Conservation (phyloP, 2,329 filamentous ascomycete genomes). For the Diplodia corticola region DNA sequence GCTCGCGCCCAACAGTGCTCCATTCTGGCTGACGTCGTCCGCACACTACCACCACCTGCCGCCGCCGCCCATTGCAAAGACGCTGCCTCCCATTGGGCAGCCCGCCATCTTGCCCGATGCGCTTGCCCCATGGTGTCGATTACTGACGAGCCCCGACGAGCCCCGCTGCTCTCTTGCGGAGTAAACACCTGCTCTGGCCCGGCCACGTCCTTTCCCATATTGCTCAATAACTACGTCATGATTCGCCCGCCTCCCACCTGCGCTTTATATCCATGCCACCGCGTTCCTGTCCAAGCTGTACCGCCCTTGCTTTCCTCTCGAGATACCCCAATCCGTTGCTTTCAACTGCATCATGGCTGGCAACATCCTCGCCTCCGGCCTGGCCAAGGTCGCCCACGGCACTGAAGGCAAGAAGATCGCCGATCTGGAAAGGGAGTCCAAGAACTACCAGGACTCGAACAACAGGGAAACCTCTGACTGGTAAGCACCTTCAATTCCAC, state of each 20-base stretch:
- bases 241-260: background rate
- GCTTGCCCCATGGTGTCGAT: background rate
- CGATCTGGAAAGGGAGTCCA: conserved; percentile 61
- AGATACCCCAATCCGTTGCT: background rate
- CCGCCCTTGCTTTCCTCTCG: background rate
- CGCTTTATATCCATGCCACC: conserved; percentile 1
- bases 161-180: background rate
- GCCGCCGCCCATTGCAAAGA: background rate
- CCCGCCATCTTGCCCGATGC: background rate
- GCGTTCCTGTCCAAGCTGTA: too few relatives aligned
- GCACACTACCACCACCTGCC: background rate
- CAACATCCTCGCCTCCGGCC: conserved; percentile 31
- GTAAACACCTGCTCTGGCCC: background rate
- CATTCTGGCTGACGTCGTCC: conserved; percentile 7
- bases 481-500: background rate
- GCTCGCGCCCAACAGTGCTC: background rate
- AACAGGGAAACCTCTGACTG: conserved; percentile 71
- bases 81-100: background rate
- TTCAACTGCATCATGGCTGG: conserved; percentile 32
- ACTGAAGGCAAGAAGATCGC: conserved; percentile 55
- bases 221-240: conserved; percentile 21
- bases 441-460: conserved; percentile 55
- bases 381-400: conserved; percentile 36
- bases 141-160: background rate
- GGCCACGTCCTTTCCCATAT: background rate